phyloP scores from a whole-genome alignment of 768 basidiomycete genomes.

The Lentinula lateritia region DNA sequence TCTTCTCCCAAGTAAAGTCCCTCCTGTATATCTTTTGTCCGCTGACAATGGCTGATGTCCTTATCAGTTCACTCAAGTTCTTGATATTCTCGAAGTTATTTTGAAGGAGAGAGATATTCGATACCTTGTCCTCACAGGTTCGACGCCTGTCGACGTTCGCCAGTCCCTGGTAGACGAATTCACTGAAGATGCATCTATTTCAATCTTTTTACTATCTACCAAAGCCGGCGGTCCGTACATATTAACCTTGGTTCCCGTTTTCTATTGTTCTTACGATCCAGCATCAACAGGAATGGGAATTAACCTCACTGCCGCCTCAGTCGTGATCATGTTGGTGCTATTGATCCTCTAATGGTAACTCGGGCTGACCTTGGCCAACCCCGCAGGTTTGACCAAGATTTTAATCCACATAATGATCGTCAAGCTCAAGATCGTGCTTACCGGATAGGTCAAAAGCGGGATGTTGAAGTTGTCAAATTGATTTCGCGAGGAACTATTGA shows the following conservation, averaged over 20 bases:
- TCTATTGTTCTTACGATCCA: slow-evolving; percentile 1
- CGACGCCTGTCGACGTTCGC: slow-evolving; percentile 89
- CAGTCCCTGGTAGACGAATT: slow-evolving; percentile 96
- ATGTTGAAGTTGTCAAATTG: slow-evolving; percentile 92
- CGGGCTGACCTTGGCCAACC: background rate
- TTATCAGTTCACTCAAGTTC: slow-evolving; percentile 85
- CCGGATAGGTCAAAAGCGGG: slow-evolving; percentile 90
- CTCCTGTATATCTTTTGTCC: slow-evolving; percentile 26
- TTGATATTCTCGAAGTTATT: slow-evolving; percentile 87
- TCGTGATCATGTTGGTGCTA: slow-evolving; percentile 76
- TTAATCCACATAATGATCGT: slow-evolving; percentile 95
- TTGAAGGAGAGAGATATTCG: slow-evolving; percentile 67
- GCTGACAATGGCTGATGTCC: background rate
- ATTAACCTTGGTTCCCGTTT: background rate
- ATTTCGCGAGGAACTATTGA: slow-evolving; percentile 91
- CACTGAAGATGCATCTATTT: slow-evolving; percentile 79
- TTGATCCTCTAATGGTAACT: background rate
- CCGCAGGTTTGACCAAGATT: slow-evolving; percentile 91
- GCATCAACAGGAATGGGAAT: slow-evolving; percentile 71
- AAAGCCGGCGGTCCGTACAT: slow-evolving; percentile 66
- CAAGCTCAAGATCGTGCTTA: slow-evolving; percentile 98
- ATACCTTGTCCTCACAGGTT: slow-evolving; percentile 84
- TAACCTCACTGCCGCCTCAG: slow-evolving; percentile 92
- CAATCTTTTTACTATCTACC: slow-evolving; percentile 86
- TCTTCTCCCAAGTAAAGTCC: slow-evolving; percentile 86